These are phyloP conservation scores for Mikania micrantha DNA, from an alignment of 129 eudicot genomes.

Conservation along the genomic window DNA sequence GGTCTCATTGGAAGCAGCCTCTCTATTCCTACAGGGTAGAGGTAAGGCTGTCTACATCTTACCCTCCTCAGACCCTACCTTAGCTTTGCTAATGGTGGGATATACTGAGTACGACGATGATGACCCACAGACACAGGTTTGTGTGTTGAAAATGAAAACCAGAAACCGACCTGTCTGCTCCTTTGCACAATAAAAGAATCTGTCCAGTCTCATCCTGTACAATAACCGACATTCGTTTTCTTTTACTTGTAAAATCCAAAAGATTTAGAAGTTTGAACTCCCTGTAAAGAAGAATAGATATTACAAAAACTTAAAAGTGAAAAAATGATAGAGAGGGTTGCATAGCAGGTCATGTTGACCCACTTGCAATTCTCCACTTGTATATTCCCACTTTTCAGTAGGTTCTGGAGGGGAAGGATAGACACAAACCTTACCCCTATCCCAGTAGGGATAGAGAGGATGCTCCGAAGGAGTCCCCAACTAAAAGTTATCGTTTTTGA, in stretches of 20 bases:
- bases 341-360: neutral
- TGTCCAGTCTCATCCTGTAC: slow-evolving; percentile 76
- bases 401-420: too few species aligned
- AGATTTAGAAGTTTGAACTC: slow-evolving; percentile 85
- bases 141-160: neutral
- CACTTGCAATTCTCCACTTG: neutral
- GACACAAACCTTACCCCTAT: too few species aligned
- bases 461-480: too few species aligned
- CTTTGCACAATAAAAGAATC: slow-evolving; percentile 89
- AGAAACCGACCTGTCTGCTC: slow-evolving; percentile 88
- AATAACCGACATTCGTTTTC: slow-evolving; percentile 96
- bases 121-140: neutral
- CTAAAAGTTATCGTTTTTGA: too few species aligned
- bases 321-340: neutral
- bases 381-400: too few species aligned
- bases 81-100: too few species aligned
- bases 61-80: neutral
- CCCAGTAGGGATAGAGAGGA: too few species aligned
- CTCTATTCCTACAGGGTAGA: too few species aligned
- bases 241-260: slow-evolving; percentile 92
- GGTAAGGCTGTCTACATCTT: too few species aligned
- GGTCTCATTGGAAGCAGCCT: too few species aligned
- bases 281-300: slow-evolving; percentile 34
- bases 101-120: too few species aligned
- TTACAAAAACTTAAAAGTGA: neutral